Percentiles rank a stretch among this genome's conserved stretches.
phyloP scores from a whole-genome alignment of 306 rosid species.

The Alnus glutinosa region DNA sequence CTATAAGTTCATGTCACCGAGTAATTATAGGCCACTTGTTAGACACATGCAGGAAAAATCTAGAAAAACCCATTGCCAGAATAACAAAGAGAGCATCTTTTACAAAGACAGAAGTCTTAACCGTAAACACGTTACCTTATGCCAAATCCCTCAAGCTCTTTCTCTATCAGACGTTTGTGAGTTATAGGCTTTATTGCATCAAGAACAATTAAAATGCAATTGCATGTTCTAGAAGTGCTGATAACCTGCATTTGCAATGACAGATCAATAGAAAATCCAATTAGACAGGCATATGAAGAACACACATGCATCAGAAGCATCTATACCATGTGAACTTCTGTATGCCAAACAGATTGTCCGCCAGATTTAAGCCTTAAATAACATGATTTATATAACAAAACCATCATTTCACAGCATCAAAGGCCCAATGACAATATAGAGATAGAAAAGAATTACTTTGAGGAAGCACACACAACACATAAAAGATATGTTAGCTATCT shows the following conservation, averaged over 20 bases:
- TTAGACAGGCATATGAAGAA: background rate
- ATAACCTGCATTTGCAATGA: constrained; percentile 69
- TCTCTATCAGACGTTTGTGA: constrained; percentile 93
- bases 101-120: constrained; percentile 17
- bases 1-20: background rate
- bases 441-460: background rate
- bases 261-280: constrained; percentile 25
- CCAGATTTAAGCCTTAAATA: background rate
- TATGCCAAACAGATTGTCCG: background rate
- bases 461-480: background rate
- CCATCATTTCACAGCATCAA: background rate
- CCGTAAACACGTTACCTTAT: constrained; percentile 61
- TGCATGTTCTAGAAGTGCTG: constrained; percentile 99
- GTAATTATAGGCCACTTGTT: background rate
- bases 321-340: background rate
- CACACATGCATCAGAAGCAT: constrained; percentile 19
- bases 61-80: background rate
- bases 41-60: background rate
- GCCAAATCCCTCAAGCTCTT: constrained; percentile 99
- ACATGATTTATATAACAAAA: background rate
- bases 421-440: background rate
- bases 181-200: constrained; percentile 99
- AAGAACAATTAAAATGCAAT: constrained; percentile 91
- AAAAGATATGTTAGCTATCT: background rate
- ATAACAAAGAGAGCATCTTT: constrained; percentile 12